Base-by-base conservation (phyloP, 768 basidiomycete genomes). In the Russula abietina region DNA sequence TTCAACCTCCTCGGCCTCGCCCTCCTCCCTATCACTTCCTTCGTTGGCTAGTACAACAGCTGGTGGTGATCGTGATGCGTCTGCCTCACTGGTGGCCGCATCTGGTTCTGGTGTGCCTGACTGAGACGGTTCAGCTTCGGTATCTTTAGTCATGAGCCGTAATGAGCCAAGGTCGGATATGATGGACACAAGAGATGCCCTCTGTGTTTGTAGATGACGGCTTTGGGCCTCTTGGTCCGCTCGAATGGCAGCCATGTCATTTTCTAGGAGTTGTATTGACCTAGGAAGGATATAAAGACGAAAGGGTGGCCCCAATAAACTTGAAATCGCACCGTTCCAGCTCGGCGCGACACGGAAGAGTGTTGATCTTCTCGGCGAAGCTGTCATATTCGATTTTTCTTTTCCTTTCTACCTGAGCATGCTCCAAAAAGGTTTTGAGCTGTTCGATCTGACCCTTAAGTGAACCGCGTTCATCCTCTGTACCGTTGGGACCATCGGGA, bases 341-440 rank as follows among this genome's bases (percentile, higher is more conserved):
- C 68, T 93, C 92, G 10, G 87, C 85, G 57, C 91, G 79, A 65
- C 79, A 85, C 4, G 91, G 89, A 3, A 93, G 74, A 19, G 83
- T 81, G 68, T 91, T 90, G 53, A 92, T 84, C 71, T 86, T 91
- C 74, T 93, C 92, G 3, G 92, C 83, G 43, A 93, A 81, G 51
- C 81, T 76, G 76, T 93, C 91, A 70, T 93, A 93, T 70, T 93
- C 91, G 67, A 93, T 91, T 76, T 91, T 93, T 59, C 86, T 81
- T 62, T 78, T 79, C 52, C 91, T 83, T 60, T 85, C 76, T 70
- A 87, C 76, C 69, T 93, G 92, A 6, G 88, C 91, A 66, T 91
- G 84, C 67, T 91, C 89, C 61, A 93, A 73, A 4, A 83, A 81
- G 22, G 79, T 78, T 73, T 92, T 93, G 67, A 93, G 80, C 66